Evolutionary conservation across 306 rosid species (phyloP).

Genomic region (Cucurbita pepo): DNA sequence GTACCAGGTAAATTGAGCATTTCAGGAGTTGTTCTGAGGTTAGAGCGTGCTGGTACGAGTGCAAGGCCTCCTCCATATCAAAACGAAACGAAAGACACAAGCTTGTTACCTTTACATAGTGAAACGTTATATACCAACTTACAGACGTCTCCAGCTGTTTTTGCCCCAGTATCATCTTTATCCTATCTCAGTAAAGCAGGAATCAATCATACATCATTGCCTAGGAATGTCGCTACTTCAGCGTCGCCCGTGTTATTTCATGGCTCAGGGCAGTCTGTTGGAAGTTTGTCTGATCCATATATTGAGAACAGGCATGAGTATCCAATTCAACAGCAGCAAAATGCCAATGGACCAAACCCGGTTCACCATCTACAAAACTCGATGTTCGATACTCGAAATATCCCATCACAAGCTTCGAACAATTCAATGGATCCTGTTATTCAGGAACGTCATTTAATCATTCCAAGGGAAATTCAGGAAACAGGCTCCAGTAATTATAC

Average conservation of each 20-base stretch:
- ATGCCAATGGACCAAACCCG: slow-evolving; percentile 29
- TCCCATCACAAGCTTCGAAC: slow-evolving; percentile 20
- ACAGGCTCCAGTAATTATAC: slow-evolving; percentile 20
- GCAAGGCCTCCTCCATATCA: slow-evolving; percentile 30
- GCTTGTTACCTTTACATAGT: slow-evolving; percentile 19
- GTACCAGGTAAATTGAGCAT: slow-evolving; percentile 95
- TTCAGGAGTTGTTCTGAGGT: slow-evolving; percentile 79
- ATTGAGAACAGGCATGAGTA: slow-evolving; percentile 36
- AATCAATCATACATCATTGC: slow-evolving; percentile 22
- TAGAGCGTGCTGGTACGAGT: slow-evolving; percentile 56
- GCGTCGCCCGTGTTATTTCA: slow-evolving; percentile 22
- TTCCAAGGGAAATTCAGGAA: slow-evolving; percentile 27
- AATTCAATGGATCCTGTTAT: slow-evolving; percentile 24
- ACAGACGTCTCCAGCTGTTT: slow-evolving; percentile 15
- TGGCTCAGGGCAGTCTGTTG: slow-evolving; percentile 22
- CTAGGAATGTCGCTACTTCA: slow-evolving; percentile 29
- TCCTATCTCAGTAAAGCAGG: slow-evolving; percentile 38
- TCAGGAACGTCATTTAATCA: slow-evolving; percentile 24
- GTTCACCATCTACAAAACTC: slow-evolving; percentile 34
- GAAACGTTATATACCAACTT: slow-evolving; percentile 29
- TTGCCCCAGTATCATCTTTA: slow-evolving; percentile 21
- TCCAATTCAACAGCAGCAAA: slow-evolving; percentile 27
- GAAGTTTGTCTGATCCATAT: slow-evolving; percentile 21
- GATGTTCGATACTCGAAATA: slow-evolving; percentile 24
- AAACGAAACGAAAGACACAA: slow-evolving; percentile 31